phyloP scores from a whole-genome alignment of 768 basidiomycete genomes.

The Termitomyces heimii region DNA sequence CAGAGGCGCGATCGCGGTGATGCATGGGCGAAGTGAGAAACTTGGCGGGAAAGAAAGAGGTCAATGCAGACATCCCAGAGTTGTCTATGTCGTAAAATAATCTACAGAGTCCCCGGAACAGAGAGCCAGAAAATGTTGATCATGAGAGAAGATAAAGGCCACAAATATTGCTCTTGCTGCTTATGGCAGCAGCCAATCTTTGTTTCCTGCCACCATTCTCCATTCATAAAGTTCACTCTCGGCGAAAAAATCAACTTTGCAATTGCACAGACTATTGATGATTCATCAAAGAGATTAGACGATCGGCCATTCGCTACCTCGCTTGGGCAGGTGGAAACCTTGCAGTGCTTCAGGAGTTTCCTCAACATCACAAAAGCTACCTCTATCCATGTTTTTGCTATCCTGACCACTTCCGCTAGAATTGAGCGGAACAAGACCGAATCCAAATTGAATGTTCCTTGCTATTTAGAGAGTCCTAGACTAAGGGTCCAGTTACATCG shows the following conservation, averaged over 20 bases:
- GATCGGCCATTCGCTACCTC: neutral
- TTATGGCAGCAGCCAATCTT: slow-evolving; percentile 7
- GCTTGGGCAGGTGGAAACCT: neutral
- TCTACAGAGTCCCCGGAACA: slow-evolving; percentile 1
- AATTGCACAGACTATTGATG: too few relatives aligned
- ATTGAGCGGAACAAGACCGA: neutral
- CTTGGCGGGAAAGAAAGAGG: slow-evolving; percentile 39
- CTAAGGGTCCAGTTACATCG: too few relatives aligned
- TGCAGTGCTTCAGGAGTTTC: neutral
- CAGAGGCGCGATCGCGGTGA: slow-evolving; percentile 48
- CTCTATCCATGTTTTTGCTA: neutral
- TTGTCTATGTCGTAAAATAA: slow-evolving; percentile 1
- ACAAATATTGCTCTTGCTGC: neutral
- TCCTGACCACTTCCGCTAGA: neutral
- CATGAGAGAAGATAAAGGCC: slow-evolving; percentile 6
- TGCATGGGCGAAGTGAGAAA: slow-evolving; percentile 48
- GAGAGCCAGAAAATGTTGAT: slow-evolving; percentile 4
- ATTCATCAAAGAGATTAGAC: neutral
- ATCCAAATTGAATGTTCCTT: neutral
- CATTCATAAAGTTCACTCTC: neutral
- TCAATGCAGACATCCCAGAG: slow-evolving; percentile 17
- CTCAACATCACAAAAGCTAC: neutral
- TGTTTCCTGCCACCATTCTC: neutral
- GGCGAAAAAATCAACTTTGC: neutral
- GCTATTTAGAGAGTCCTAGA: neutral